Conservation (phyloP, 805 yeast genomes). For the Ogataea chonburiensis region DNA sequence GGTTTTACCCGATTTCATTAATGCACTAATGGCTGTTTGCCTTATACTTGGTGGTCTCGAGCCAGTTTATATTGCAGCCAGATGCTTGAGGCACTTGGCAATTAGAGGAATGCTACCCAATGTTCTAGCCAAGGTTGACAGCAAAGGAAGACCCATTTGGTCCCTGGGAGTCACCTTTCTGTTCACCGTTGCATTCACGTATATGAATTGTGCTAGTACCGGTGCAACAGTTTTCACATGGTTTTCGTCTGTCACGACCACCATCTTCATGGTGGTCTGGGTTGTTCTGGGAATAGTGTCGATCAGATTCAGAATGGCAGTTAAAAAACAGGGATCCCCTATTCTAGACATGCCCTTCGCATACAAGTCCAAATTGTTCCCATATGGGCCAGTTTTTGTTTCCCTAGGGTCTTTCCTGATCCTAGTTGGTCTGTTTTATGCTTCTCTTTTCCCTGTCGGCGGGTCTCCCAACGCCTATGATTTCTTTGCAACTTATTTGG, state of each 20-base stretch:
- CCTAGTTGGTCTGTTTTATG: conserved; percentile 11
- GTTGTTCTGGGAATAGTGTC: conserved; percentile 29
- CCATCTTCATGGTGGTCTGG: conserved; percentile 46
- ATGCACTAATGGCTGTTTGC: conserved; percentile 58
- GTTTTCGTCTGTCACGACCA: conserved; percentile 23
- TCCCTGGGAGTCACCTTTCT: conserved; percentile 10
- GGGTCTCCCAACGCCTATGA: conserved; percentile 14
- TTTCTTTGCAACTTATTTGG: conserved; percentile 13
- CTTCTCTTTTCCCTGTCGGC: conserved; percentile 14
- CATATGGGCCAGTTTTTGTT: conserved; percentile 11
- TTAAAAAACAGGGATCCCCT: conserved; percentile 8
- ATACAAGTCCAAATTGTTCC: conserved; percentile 14
- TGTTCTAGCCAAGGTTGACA: conserved; percentile 11
- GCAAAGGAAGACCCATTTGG: conserved; percentile 11
- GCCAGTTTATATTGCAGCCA: conserved; percentile 13
- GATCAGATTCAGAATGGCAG: conserved; percentile 15
- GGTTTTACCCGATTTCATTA: conserved; percentile 61
- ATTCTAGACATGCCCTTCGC: conserved; percentile 12
- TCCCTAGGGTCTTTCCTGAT: conserved; percentile 12
- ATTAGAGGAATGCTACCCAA: conserved; percentile 15
- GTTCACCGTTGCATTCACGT: conserved; percentile 13
- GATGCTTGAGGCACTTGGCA: conserved; percentile 14
- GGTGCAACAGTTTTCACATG: conserved; percentile 15
- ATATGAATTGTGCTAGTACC: conserved; percentile 15
- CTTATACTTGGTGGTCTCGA: conserved; percentile 13